Evolutionary conservation across 2,329 filamentous ascomycete genomes (phyloP), one percentile per base, ranked within the genome.

Genomic region (Sporothrix curviconia): DNA sequence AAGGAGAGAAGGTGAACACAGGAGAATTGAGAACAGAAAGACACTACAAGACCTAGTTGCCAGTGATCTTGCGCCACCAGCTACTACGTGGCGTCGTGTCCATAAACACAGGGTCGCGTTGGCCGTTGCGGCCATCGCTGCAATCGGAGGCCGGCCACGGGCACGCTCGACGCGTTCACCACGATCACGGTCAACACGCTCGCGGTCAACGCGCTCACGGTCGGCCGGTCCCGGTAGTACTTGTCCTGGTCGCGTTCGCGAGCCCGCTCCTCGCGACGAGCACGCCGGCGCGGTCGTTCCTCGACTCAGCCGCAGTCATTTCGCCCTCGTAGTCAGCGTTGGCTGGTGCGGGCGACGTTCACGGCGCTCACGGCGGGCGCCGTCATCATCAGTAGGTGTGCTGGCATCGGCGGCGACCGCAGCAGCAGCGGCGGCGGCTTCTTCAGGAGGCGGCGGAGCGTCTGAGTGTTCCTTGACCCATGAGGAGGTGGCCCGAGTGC

Each of bases 401-500:
- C 66, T 68, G 19, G 42, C 58, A 22, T 54, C 58, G 24, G 39
- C 56, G 12, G 32, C 43, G 3, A 52, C 55, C 1, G 55, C 59
- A 1, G 56, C 49, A 1, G 49, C 47, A 1, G 50, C 44, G 2
- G 40, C 40, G 7, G 55, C 60, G 15, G 36, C 36, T n/a, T 72
- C 72, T 0, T 76, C 74, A 1, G 80, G 81, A 2, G 82, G 82
- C 3, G 82, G 81, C 1, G 80, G 80, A 3, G 81, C 82, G 63
- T 84, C 83, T 2, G 78, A 81, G 63, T 84, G 78, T 12, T 85
- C 82, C 68, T 84, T 84, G 4, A 85, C 82, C 83, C 83, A 86
- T 0, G 81, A 85, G 8, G 80, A 82, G 0, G 82, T 85, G 25
- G n/a, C 83, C 82, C 7, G 79, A 84, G 66, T 84, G 80, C 17